phyloP scores from a whole-genome alignment of 768 basidiomycete genomes.

The Boletus subparvulus region DNA sequence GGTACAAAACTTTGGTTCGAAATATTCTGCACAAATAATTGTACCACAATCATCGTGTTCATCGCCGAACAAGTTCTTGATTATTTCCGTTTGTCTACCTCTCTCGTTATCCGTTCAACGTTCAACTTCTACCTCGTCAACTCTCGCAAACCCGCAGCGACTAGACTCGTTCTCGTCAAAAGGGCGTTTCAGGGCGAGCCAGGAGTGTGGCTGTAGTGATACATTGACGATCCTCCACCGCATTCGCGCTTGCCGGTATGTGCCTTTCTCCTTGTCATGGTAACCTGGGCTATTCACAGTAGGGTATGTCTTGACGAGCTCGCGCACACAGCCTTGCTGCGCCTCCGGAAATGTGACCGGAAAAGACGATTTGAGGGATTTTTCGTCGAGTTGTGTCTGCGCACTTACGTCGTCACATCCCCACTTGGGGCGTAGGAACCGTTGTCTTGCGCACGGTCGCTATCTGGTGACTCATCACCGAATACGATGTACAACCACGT shows the following conservation, averaged over 20 bases:
- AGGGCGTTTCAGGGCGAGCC: background rate
- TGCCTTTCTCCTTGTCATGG: background rate
- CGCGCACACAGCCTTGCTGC: constrained; percentile 12
- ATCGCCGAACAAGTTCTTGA: background rate
- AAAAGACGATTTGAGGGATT: background rate
- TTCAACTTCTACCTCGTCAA: too few species aligned
- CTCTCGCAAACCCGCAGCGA: background rate
- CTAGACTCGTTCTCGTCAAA: background rate
- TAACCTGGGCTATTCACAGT: background rate
- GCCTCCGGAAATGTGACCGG: background rate
- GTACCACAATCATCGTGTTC: background rate
- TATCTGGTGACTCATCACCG: background rate
- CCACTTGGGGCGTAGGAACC: background rate
- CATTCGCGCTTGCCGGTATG: constrained; percentile 1
- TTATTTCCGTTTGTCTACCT: background rate
- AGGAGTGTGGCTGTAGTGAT: background rate
- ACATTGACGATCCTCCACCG: background rate
- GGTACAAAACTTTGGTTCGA: background rate
- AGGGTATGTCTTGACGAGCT: background rate
- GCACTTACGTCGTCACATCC: background rate
- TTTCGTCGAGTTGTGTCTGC: background rate
- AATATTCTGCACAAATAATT: background rate
- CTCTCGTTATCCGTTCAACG: background rate
- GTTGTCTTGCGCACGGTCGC: background rate
- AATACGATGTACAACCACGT: too few species aligned